phyloP scores from a whole-genome alignment of 2,329 filamentous ascomycete genomes.

The Aurifilum marmelostoma region DNA sequence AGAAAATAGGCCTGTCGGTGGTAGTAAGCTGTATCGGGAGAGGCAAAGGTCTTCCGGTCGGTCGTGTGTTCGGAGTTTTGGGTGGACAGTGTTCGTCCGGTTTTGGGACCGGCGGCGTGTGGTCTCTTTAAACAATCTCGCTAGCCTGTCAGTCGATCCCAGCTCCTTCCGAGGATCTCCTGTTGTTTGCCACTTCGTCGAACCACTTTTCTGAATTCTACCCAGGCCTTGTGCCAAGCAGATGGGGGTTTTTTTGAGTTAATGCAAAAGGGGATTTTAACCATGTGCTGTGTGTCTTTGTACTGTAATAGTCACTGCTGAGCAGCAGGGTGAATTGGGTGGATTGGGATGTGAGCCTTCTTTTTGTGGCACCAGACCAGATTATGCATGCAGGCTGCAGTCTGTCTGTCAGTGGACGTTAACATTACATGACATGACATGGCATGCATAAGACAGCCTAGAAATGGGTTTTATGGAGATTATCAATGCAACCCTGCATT shows the following conservation, averaged over 20 bases:
- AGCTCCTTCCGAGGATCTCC: constrained; percentile 28
- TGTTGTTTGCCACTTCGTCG: constrained; percentile 30
- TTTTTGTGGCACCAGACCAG: neutral
- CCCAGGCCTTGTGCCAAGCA: neutral
- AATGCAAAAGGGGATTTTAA: neutral
- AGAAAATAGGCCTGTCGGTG: neutral
- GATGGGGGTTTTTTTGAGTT: neutral
- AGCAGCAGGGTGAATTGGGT: neutral
- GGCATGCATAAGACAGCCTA: neutral
- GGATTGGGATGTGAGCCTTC: neutral
- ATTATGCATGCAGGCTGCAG: neutral
- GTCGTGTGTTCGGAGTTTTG: constrained; percentile 7
- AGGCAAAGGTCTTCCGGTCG: constrained; percentile 7
- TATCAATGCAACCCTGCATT: constrained; percentile 1
- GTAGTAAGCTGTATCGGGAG: constrained; percentile 6
- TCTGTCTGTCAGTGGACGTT: neutral
- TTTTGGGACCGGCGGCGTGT: constrained; percentile 18
- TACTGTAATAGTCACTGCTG: neutral
- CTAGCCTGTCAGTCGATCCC: constrained; percentile 25
- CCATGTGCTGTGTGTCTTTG: neutral
- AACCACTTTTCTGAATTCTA: constrained; percentile 24
- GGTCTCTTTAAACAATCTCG: constrained; percentile 27
- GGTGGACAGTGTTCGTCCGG: constrained; percentile 10
- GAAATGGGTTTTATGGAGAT: neutral
- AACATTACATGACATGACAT: neutral